Evolutionary conservation across 768 basidiomycete genomes (phyloP), one percentile per base, ranked within the genome.

Genomic region (Xanthoconium purpureum): DNA sequence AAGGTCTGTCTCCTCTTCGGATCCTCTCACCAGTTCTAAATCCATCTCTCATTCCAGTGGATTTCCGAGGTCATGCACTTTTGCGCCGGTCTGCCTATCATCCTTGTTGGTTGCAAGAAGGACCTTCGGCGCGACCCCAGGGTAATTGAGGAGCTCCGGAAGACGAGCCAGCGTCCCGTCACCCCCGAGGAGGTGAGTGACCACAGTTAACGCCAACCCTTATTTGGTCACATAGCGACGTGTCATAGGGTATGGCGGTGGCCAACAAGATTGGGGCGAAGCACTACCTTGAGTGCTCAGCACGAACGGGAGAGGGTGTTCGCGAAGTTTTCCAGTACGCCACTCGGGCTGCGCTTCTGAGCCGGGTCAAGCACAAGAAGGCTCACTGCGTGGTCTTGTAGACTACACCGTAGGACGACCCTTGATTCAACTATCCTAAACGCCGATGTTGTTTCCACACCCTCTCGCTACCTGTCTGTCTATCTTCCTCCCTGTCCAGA

Each of bases 81-180:
- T 76, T 98, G 96, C 73, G 82, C 89, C 10, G 89, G 89, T 48
- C 78, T 98, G 44, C 97, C 97, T 47, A 89, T 97, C 77, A 93
- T 99, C 69, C 89, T 99, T 55, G 95, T 99, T 62, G 97, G 93
- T 15, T 97, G 93, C 84, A 98, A 98, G 87, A 98, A 95, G 82
- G 97, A 99, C 77, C 84, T 99, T 58, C 81, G 96, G 74, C 87
- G 91, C 66, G 96, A 99, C 76, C 83, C 84, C 33, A 84, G 93
- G 70, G 94, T 95, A 47, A 89, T 96, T 52, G 94, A 97, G 58
- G 94, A 96, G 76, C 84, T 99, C 60, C 82, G 89, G 72, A 91
- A 91, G 85, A 94, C 92, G 56, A 89, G 84, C 70, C 96, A 98
- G 79, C 80, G 92, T 72, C 95, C 96, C 47, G 95, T 99, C 35